These are phyloP conservation scores for Nannochloropsis oceanica DNA, from an alignment of 108 stramenopile species.

Conservation along the genomic window DNA sequence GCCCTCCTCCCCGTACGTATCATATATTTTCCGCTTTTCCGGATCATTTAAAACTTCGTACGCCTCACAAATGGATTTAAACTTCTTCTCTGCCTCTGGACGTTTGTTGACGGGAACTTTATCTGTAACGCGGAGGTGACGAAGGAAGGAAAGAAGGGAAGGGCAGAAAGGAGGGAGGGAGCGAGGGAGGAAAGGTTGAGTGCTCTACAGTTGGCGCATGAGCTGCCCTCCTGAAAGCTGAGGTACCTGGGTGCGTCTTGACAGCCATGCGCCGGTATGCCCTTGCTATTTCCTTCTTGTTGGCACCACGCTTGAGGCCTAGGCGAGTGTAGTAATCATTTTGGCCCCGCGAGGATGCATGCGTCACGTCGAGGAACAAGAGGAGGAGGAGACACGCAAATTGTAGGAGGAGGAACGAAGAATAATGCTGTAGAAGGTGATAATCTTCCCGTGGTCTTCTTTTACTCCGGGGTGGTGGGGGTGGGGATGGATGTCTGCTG, in stretches of 20 bases:
- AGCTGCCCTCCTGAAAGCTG: not conserved
- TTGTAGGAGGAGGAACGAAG: not conserved
- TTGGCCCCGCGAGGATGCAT: not conserved
- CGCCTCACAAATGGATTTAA: constrained; percentile 52
- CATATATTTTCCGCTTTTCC: constrained; percentile 62
- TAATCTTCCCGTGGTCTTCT: not conserved
- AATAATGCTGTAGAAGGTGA: not conserved
- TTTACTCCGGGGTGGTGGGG: not conserved
- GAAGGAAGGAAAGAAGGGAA: not conserved
- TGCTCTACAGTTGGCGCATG: too few relatives aligned
- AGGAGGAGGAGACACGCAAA: not conserved
- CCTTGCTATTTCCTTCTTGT: not conserved
- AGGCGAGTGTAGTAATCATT: not conserved
- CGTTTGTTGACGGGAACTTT: not conserved
- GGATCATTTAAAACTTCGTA: constrained; percentile 59
- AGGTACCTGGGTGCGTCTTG: not conserved
- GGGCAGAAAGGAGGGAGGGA: not conserved
- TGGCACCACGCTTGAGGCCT: not conserved
- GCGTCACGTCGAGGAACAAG: not conserved
- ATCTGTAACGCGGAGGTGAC: not conserved
- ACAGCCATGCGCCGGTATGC: not conserved
- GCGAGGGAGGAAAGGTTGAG: not conserved
- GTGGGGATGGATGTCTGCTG: not conserved
- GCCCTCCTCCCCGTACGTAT: constrained; percentile 51
- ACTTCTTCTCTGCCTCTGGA: constrained; percentile 47